phyloP scores from a whole-genome alignment of 2,329 filamentous ascomycete species.

The Pseudocercospora crystallina region DNA sequence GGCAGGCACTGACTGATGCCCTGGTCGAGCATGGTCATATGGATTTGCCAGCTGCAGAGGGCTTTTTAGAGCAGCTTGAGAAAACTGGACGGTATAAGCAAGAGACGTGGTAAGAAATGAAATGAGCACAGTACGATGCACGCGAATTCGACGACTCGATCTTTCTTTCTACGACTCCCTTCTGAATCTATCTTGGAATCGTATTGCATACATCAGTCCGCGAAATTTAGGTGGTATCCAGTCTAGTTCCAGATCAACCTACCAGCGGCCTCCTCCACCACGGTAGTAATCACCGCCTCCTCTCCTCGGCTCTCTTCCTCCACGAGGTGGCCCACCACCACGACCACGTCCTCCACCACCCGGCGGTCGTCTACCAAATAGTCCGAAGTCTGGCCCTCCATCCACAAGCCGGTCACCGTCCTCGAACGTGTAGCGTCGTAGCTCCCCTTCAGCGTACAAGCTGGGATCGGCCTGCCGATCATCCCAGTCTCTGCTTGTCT shows the following conservation, averaged over 20 bases:
- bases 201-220: too few species aligned
- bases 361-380: conserved; percentile 26
- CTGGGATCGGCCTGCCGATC: conserved; percentile 32
- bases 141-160: too few species aligned
- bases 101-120: conserved; percentile 67
- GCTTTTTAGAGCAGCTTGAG: conserved; percentile 56
- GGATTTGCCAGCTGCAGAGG: conserved; percentile 57
- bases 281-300: conserved; percentile 24
- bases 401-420: conserved; percentile 46
- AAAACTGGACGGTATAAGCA: conserved; percentile 64
- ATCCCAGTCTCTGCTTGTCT: conserved; percentile 45
- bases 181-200: too few species aligned
- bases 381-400: conserved; percentile 37
- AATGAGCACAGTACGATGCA: too few species aligned
- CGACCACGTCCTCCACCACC: conserved; percentile 19
- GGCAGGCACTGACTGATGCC: conserved; percentile 64
- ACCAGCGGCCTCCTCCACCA: conserved; percentile 5
- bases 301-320: conserved; percentile 19
- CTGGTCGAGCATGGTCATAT: conserved; percentile 46
- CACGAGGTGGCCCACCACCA: conserved; percentile 19
- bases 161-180: too few species aligned
- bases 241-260: too few species aligned
- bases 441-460: conserved; percentile 34
- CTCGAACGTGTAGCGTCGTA: conserved; percentile 46
- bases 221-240: too few species aligned